Evolutionary conservation across 1,284 basidiomycete genomes (phyloP).

Genomic region (Naganishia albida): DNA sequence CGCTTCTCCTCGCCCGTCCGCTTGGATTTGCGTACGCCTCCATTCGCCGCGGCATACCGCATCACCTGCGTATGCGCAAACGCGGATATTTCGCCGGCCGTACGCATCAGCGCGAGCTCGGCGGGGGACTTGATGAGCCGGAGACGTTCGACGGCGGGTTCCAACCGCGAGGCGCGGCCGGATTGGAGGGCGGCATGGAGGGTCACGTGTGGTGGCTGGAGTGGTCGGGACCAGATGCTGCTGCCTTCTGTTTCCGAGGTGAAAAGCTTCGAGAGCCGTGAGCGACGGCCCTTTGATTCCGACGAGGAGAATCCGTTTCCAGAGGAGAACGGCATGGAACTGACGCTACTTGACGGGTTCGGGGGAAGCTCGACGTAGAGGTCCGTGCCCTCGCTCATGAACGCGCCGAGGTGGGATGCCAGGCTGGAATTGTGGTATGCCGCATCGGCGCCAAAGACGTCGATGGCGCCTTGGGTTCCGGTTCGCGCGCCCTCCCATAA

Average conservation of each 20-base stretch:
- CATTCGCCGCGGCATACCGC: constrained; percentile 13
- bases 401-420: constrained; percentile 42
- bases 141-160: constrained; percentile 51
- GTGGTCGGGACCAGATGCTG: constrained; percentile 31
- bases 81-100: constrained; percentile 54
- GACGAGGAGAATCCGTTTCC: constrained; percentile 28
- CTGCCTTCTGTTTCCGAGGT: constrained; percentile 36
- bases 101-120: constrained; percentile 55
- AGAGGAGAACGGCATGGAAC: constrained; percentile 43
- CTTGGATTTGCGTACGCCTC: constrained; percentile 9
- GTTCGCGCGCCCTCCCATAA: constrained; percentile 90
- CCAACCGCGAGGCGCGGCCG: constrained; percentile 48
- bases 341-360: constrained; percentile 45
- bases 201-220: constrained; percentile 52
- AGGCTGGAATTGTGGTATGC: constrained; percentile 51
- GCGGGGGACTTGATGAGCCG: constrained; percentile 54
- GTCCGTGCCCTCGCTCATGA: constrained; percentile 40
- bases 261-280: constrained; percentile 51
- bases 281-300: constrained; percentile 43
- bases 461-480: constrained; percentile 62
- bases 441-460: constrained; percentile 74
- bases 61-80: constrained; percentile 52
- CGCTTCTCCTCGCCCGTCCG: constrained; percentile 55
- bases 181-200: constrained; percentile 48
- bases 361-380: constrained; percentile 55